These are phyloP conservation scores for Melanopsichium pennsylvanicum DNA, from an alignment of 1,284 basidiomycete genomes.

Conservation along the genomic window DNA sequence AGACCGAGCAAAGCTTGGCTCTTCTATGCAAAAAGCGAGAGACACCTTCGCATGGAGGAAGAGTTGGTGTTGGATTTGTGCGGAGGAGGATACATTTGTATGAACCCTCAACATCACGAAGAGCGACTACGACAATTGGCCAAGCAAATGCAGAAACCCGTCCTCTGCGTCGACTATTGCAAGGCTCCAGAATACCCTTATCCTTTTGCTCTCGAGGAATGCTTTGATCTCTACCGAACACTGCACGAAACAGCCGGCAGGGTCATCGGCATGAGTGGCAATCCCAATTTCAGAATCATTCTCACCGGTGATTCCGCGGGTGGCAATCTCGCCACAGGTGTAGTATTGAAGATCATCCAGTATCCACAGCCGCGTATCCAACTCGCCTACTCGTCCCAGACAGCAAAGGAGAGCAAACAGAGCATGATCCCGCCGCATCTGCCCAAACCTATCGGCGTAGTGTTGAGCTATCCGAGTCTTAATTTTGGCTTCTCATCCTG, in stretches of 20 bases:
- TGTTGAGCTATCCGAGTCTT: constrained; percentile 76
- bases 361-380: constrained; percentile 58
- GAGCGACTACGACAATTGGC: constrained; percentile 91
- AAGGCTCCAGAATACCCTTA: constrained; percentile 80
- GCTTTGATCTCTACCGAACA: constrained; percentile 85
- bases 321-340: constrained; percentile 52
- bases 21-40: constrained; percentile 79
- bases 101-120: constrained; percentile 85
- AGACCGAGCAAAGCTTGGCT: constrained; percentile 84
- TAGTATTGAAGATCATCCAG: constrained; percentile 56
- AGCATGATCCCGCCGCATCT: constrained; percentile 56
- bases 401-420: constrained; percentile 2
- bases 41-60: constrained; percentile 70
- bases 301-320: constrained; percentile 59
- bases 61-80: constrained; percentile 75
- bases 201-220: constrained; percentile 81
- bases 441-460: constrained; percentile 77
- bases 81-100: constrained; percentile 94
- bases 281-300: constrained; percentile 46
- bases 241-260: constrained; percentile 81
- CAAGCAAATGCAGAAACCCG: constrained; percentile 77
- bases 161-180: constrained; percentile 89
- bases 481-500: constrained; percentile 93
- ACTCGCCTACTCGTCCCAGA: constrained; percentile 40
- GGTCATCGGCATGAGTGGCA: constrained; percentile 77